Percentiles rank a stretch among this genome's conserved stretches.
Conservation (phyloP, 208 protist species). For the Acanthamoeba castellanii region DNA sequence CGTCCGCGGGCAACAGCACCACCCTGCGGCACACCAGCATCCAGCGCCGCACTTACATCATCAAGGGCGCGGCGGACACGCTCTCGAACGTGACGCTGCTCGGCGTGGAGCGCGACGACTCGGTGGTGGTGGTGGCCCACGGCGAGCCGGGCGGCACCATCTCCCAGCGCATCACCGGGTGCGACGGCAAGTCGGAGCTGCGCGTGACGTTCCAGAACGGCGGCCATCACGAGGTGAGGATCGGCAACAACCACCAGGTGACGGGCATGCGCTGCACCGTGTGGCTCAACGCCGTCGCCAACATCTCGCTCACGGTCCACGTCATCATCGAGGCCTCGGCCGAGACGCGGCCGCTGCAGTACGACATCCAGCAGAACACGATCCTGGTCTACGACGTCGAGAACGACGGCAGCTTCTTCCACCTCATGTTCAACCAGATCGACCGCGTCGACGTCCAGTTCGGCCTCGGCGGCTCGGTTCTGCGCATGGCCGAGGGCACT, state of each 20-base stretch:
- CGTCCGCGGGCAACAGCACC: neutral
- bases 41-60: neutral
- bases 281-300: conserved; percentile 50
- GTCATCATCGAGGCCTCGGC: conserved; percentile 38
- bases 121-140: neutral
- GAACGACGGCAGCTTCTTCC: conserved; percentile 43
- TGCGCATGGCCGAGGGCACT: conserved; percentile 43
- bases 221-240: conserved; percentile 29
- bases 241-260: conserved; percentile 28
- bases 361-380: conserved; percentile 65
- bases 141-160: conserved; percentile 62
- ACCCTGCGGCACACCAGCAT: conserved; percentile 52
- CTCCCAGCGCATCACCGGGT: conserved; percentile 54
- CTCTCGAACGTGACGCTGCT: conserved; percentile 1
- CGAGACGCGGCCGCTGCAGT: conserved; percentile 52
- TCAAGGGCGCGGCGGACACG: conserved; percentile 44
- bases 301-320: neutral
- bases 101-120: conserved; percentile 9
- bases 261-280: conserved; percentile 48
- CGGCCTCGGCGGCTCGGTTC: conserved; percentile 8
- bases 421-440: conserved; percentile 63
- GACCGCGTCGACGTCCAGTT: conserved; percentile 51
- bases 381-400: conserved; percentile 35
- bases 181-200: conserved; percentile 65
- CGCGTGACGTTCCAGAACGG: conserved; percentile 1